Percentiles rank a stretch among this genome's conserved stretches.
phyloP scores from a whole-genome alignment of 2,329 filamentous ascomycete genomes.

The Fusarium luffae region DNA sequence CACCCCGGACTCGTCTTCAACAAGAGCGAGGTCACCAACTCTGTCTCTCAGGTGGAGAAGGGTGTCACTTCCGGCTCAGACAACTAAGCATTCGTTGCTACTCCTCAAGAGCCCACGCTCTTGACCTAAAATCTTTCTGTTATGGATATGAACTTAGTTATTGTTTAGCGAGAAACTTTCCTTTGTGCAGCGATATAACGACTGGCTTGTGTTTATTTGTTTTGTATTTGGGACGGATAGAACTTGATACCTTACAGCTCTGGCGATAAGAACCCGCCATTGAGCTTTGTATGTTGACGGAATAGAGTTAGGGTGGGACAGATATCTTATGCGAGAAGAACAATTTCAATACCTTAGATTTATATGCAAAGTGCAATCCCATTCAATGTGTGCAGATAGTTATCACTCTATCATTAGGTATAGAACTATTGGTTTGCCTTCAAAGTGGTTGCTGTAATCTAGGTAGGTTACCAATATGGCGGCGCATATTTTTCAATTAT shows the following conservation, averaged over 20 bases:
- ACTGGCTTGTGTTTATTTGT: slow-evolving; percentile 6
- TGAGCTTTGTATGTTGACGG: slow-evolving; percentile 20
- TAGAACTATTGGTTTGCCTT: no score
- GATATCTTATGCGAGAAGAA: background rate
- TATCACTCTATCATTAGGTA: background rate
- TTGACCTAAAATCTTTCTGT: background rate
- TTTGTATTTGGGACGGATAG: slow-evolving; percentile 18
- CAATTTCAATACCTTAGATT: background rate
- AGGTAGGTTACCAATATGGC: no score
- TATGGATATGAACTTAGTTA: background rate
- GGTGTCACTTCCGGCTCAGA: slow-evolving; percentile 13
- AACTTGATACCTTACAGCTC: slow-evolving; percentile 28
- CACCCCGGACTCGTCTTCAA: slow-evolving; percentile 57
- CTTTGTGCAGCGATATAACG: slow-evolving; percentile 29
- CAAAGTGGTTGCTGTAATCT: background rate
- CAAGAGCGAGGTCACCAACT: slow-evolving; percentile 20
- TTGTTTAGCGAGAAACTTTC: background rate
- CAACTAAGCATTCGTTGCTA: slow-evolving; percentile 10
- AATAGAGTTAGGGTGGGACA: background rate
- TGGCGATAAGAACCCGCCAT: slow-evolving; percentile 13
- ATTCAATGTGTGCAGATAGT: background rate
- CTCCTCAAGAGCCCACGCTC: background rate
- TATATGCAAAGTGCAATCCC: no score
- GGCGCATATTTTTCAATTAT: no score
- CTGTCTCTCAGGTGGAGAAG: slow-evolving; percentile 44